Evolutionary conservation across 2,329 filamentous ascomycete genomes (phyloP), one percentile per base, ranked within the genome.

Genomic region (Bipolaris oryzae): DNA sequence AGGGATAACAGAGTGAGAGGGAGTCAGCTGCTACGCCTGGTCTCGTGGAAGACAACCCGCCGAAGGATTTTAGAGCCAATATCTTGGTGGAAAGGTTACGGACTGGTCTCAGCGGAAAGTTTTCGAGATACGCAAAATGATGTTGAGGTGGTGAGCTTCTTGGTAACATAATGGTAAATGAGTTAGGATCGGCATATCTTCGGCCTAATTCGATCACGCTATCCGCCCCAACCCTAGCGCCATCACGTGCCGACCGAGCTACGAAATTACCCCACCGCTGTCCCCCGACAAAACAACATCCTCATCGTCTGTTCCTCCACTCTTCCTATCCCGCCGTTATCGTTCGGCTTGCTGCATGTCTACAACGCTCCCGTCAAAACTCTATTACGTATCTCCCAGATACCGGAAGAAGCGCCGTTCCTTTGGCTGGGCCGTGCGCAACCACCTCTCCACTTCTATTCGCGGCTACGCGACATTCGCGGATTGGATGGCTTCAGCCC

Each of bases 401-500:
- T 57, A 45, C 41, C 57, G 43, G 53, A 53, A 57, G 61, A 64
- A 63, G 68, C 63, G 62, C 65, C 61, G 60, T 53, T 62, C 61
- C 52, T 66, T 55, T 53, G 50, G 21, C 57, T 55, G 68, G 70
- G 66, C 70, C 72, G 72, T 74, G 72, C 73, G 53, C 67, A 53
- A 70, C 65, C 62, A 63, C 58, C 68, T 74, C 64, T 68, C 67
- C 67, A 67, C 67, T 73, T 70, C 69, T 74, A 74, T 71, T 74
- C 72, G 70, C 64, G 71, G 74, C 69, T 74, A 75, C 73, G 74
- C 74, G 73, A 74, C 68, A 57, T 47, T 69, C 72, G 74, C 68
- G 71, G 73, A 76, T 76, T 76, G 74, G 74, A 74, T 61, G 55
- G 69, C 68, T 66, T 69, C 67, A 64, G 73, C 74, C 73, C 72